Conservation (phyloP, 176 grass and related monocot genomes). For the Oryza brachyantha region DNA sequence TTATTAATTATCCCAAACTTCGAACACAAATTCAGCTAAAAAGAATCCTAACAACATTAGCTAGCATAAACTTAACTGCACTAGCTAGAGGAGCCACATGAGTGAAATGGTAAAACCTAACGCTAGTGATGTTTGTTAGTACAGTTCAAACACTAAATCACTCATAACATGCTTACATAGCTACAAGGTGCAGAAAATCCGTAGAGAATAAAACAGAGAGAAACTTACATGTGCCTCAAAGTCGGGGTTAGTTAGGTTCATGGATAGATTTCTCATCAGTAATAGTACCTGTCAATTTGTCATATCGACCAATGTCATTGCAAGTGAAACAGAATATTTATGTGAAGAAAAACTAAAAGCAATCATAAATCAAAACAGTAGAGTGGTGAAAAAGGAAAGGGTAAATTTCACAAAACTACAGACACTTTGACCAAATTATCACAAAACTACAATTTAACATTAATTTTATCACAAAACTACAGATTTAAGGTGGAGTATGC, state of each 20-base stretch:
- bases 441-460: no score
- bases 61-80: background rate
- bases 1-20: background rate
- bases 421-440: no score
- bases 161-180: background rate
- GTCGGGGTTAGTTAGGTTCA: conserved; percentile 78
- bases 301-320: background rate
- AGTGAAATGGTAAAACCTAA: background rate
- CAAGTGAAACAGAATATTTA: background rate
- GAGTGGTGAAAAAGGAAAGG: background rate
- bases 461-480: no score
- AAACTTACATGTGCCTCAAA: conserved; percentile 83
- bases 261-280: conserved; percentile 86
- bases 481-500: no score
- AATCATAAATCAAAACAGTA: background rate
- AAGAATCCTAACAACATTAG: background rate
- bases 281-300: conserved; percentile 64
- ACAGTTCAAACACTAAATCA: background rate
- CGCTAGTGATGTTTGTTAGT: background rate
- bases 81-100: background rate
- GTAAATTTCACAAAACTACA: no score
- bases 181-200: background rate
- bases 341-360: background rate
- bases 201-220: background rate
- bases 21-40: background rate